Evolutionary conservation across 371 early-diverging fungal species (phyloP), one percentile per base, ranked within the genome.

Genomic region (Mucor mucedo): DNA sequence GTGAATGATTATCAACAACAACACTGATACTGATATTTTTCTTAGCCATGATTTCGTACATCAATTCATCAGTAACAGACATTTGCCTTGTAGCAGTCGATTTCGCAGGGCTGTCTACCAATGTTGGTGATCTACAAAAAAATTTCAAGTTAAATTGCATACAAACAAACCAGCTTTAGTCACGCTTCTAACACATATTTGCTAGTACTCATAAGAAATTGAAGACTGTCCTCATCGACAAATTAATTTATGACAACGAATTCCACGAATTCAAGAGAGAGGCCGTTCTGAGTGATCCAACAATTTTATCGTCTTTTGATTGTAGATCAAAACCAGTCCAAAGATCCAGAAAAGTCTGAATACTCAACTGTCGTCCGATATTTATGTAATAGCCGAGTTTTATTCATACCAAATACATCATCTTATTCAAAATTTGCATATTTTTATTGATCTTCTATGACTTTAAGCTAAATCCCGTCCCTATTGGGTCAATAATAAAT

Each of bases 31-130:
- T 55, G 49, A 62, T 58, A 53, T 58, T 60, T 60, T 66, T 59
- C 5, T 53, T 59, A 65, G 65, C 54, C n/a, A 65, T 63, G 64
- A 29, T 63, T 55, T 59, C 48, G 14, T 59, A 65, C 49, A 65
- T 65, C 54, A 65, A 65, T 60, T 55, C 66, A 66, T 60, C 66
- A n/a, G 61, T 33, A 60, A 66, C 35, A 52, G 58, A 58, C 29
- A 57, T 61, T 61, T 66, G 57, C 13, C 58, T 66, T 56, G 58
- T 66, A 61, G 66, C 28, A 28, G 57, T 66, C 41, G 61, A 66
- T n/a, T 66, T 66, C 35, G 58, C 66, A 47, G 62, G 66, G 52
- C 58, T 66, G 2, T 61, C 66, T 27, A 66, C 60, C 5, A 60
- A 66, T 16, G 44, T 41, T 41, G 21, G 27, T 50, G 66, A 56